Percentiles rank a stretch among this genome's conserved stretches.
These are phyloP conservation scores for Spergularia marina DNA, from an alignment of 148 eudicot species.

Conservation along the genomic window DNA sequence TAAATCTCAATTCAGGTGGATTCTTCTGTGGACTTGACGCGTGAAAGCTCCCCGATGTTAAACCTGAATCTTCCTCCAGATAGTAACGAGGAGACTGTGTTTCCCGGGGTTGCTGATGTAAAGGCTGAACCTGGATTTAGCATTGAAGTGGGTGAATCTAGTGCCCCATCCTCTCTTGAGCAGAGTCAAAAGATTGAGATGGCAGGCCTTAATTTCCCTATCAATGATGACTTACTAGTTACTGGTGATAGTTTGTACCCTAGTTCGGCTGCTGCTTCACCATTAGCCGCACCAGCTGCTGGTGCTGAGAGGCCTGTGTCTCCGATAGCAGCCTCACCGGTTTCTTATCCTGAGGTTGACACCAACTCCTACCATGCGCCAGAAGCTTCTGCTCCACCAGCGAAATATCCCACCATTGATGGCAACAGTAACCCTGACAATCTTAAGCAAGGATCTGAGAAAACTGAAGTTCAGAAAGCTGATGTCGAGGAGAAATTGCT, in stretches of 20 bases:
- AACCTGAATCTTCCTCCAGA: slow-evolving; percentile 58
- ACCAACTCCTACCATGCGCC: background rate
- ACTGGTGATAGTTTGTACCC: slow-evolving; percentile 12
- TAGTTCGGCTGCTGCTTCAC: slow-evolving; percentile 16
- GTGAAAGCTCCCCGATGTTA: slow-evolving; percentile 23
- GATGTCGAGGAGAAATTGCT: slow-evolving; percentile 48
- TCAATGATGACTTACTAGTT: slow-evolving; percentile 39
- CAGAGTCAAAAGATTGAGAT: slow-evolving; percentile 26
- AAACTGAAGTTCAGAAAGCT: slow-evolving; percentile 19
- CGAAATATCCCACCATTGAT: slow-evolving; percentile 35
- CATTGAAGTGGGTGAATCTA: slow-evolving; percentile 11
- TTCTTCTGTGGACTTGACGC: slow-evolving; percentile 34
- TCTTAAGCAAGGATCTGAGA: slow-evolving; percentile 18
- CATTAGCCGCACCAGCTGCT: slow-evolving; percentile 8
- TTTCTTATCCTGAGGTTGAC: slow-evolving; percentile 7
- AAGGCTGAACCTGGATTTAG: slow-evolving; percentile 19
- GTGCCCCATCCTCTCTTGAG: slow-evolving; percentile 21
- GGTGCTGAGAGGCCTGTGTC: background rate
- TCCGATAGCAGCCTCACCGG: slow-evolving; percentile 19
- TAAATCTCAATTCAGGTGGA: slow-evolving; percentile 48
- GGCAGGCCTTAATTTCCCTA: slow-evolving; percentile 40
- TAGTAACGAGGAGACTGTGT: slow-evolving; percentile 7
- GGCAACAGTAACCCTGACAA: background rate
- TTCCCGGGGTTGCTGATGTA: slow-evolving; percentile 3
- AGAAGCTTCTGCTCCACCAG: slow-evolving; percentile 3